Conservation (phyloP, 176 grass and related monocot genomes). For the Oryza longistaminata region DNA sequence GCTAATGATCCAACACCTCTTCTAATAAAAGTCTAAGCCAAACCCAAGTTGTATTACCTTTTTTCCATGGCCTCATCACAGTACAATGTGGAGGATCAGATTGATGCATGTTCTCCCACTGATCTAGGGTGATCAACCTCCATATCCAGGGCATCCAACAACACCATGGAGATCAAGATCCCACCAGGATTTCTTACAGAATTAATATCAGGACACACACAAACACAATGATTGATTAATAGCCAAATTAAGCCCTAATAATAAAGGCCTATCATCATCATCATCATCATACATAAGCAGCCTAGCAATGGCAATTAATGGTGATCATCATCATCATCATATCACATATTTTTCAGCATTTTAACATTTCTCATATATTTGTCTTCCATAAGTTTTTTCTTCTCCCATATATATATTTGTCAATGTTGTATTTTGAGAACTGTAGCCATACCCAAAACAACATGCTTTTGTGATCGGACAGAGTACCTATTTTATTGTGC, state of each 20-base stretch:
- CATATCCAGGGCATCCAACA: background rate
- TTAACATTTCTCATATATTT: too few species aligned
- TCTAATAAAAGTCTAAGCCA: background rate
- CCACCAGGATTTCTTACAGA: background rate
- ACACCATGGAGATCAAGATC: background rate
- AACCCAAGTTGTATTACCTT: background rate
- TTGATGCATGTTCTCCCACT: background rate
- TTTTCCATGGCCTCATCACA: background rate
- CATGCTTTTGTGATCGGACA: too few species aligned
- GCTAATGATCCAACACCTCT: background rate
- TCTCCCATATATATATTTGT: too few species aligned
- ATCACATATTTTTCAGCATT: too few species aligned
- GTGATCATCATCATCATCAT: background rate
- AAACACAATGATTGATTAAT: background rate
- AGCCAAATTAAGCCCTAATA: slow-evolving; percentile 6
- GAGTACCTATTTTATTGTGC: too few species aligned
- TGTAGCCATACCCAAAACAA: too few species aligned
- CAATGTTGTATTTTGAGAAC: too few species aligned
- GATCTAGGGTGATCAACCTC: background rate
- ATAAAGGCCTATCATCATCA: slow-evolving; percentile 7
- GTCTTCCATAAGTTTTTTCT: too few species aligned
- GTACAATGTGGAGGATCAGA: background rate
- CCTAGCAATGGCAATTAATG: slow-evolving; percentile 7
- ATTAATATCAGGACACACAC: slow-evolving; percentile 9
- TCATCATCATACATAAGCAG: background rate